Base-by-base conservation (phyloP, 2,329 filamentous ascomycete species). In the Fusarium caatingaense region DNA sequence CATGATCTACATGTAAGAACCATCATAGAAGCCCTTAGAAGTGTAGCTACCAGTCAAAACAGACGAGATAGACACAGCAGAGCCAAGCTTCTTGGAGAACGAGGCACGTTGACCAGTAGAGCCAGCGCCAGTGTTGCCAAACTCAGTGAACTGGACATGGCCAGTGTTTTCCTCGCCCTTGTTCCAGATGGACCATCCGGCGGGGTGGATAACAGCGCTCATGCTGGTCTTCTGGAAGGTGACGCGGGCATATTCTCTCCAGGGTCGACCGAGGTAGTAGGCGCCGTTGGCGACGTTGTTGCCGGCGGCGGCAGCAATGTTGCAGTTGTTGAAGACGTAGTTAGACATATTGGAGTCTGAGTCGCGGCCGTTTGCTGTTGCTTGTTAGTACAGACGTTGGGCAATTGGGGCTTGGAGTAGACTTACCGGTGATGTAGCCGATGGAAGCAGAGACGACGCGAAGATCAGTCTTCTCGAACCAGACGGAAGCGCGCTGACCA, bases 121-220 rank as follows among this genome's bases (percentile, higher is more conserved):
- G 4, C 89, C 89, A 32, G 79, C 75, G 2, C 89, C 89, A 2
- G 83, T 83, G 77, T 91, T 91, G 21, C 71, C 78, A 73, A 86
- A 91, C 80, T 91, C 89, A 12, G 79, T 86, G 66, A 87, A 91
- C 27, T 80, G 77, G 2, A 90, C 85, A 45, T 86, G 78, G 34
- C 80, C 81, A 2, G 86, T 88, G 37, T 83, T 81, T n/a, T 81
- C 74, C 45, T 84, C 80, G 5, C 79, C 80, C 3, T 70, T 78
- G 60, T 83, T 83, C 89, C 89, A 91, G 28, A 80, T 74, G 4
- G 72, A 76, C 89, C 89, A 91, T 1, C 89, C 89, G 0, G 84
- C 84, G 3, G 81, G 63, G 71, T 90, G 89, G 72, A 92, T 84
- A 21, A 91, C 86, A 25, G 79, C 78, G 11, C 81, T 82, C 77